These are phyloP conservation scores for Aspergillus sp. DNA, from an alignment of 2,329 filamentous ascomycete species.

Conservation along the genomic window DNA sequence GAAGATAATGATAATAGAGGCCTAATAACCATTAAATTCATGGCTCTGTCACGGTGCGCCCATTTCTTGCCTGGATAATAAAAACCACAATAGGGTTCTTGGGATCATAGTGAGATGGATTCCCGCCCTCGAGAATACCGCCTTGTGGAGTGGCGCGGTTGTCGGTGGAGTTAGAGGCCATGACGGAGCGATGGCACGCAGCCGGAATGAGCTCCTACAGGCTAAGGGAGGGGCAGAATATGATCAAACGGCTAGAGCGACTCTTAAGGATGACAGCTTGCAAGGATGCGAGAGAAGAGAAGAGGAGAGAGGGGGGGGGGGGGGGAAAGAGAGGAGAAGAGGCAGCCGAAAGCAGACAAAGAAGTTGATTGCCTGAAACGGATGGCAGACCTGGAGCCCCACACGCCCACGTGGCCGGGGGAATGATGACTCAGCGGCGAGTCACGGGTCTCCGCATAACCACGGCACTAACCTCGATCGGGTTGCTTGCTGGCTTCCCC, in stretches of 20 bases:
- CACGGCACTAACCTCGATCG: too few species aligned
- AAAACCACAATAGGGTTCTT: constrained; percentile 73
- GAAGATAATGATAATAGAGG: constrained; percentile 71
- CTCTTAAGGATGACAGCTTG: background rate
- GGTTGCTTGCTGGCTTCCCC: too few species aligned
- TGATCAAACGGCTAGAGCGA: too few species aligned
- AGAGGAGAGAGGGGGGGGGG: background rate
- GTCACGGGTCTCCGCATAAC: too few species aligned
- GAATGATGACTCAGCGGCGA: background rate
- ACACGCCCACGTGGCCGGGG: background rate
- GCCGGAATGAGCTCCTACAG: background rate
- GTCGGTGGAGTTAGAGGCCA: constrained; percentile 22
- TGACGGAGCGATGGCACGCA: constrained; percentile 7
- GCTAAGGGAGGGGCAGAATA: too few species aligned
- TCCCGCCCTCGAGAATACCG: constrained; percentile 69
- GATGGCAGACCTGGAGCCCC: background rate
- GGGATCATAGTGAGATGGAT: constrained; percentile 67
- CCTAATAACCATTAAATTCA: constrained; percentile 44
- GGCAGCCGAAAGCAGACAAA: background rate
- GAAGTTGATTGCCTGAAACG: constrained; percentile 3
- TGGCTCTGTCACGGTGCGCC: background rate
- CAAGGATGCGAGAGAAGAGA: background rate
- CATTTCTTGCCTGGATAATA: constrained; percentile 64
- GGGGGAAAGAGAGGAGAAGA: background rate
- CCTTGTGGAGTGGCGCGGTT: constrained; percentile 51